These are phyloP conservation scores for Leucocoprinus birnbaumii DNA, from an alignment of 768 basidiomycete genomes.

Conservation along the genomic window DNA sequence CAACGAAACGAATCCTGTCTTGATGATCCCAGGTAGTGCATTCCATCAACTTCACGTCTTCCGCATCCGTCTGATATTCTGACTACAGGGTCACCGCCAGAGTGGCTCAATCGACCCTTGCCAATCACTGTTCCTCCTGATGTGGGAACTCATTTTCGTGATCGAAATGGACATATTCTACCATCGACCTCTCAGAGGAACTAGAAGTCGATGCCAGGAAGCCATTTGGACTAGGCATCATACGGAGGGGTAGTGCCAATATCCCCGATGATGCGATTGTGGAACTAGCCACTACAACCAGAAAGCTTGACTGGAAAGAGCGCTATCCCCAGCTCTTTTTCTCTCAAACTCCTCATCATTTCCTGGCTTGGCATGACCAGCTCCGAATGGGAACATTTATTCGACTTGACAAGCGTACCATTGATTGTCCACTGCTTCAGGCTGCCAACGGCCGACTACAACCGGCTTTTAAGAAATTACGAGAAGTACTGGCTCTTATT, in stretches of 20 bases:
- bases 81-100: constrained; percentile 50
- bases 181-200: constrained; percentile 13
- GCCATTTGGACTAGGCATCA: constrained; percentile 18
- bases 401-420: constrained; percentile 40
- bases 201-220: not conserved
- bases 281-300: constrained; percentile 44
- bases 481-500: constrained; percentile 39
- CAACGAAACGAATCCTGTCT: constrained; percentile 38
- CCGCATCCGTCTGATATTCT: not conserved
- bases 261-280: constrained; percentile 36
- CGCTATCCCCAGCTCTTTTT: constrained; percentile 66
- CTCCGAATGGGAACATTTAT: constrained; percentile 42
- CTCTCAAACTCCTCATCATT: constrained; percentile 62
- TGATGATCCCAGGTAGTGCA: constrained; percentile 43
- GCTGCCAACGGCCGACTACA: constrained; percentile 27
- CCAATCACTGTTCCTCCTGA: constrained; percentile 58
- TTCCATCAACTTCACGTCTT: not conserved
- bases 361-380: constrained; percentile 52
- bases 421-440: constrained; percentile 29
- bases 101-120: constrained; percentile 46
- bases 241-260: constrained; percentile 29
- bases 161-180: constrained; percentile 54
- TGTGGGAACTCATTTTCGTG: constrained; percentile 43
- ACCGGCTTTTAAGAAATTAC: constrained; percentile 32
- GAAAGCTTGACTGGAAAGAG: constrained; percentile 53